Evolutionary conservation across 169 alveolate genomes (phyloP), one percentile per base, ranked within the genome.

Genomic region (Pseudocohnilembus persalinus): DNA sequence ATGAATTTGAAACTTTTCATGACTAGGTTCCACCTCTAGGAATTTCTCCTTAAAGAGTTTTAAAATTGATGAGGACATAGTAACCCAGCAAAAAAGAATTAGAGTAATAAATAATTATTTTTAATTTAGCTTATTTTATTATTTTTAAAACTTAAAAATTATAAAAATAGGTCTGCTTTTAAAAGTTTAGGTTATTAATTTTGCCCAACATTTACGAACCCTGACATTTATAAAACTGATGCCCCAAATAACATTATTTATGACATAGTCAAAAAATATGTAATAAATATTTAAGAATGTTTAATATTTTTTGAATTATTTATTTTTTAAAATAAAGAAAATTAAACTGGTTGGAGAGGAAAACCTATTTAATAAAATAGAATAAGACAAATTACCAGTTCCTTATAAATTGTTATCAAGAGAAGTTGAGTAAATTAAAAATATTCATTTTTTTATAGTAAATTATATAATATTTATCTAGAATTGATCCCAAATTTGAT

Each of bases 191-290:
- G 90, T 0, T 84, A 78, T 73, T 29, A 83, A 34, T 29, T 92
- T 25, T 90, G 84, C 25, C 77, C 83, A 74, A 82, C 94, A 16
- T 89, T 86, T 73, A 82, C 83, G 28, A 83, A 88, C 32, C 88
- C 88, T 63, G 88, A 82, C 31, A 77, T 83, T 1, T 92, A 76
- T 75, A 92, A 92, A 78, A 92, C 95, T 28, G 80, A 92, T 76
- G 95, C 95, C 33, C 83, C 94, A 0, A 88, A 88, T 80, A 74
- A 87, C 29, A 87, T 83, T 29, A 68, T 89, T 25, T 92, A 83
- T 73, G 95, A 92, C 33, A 83, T 92, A 11, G 81, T 88, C 64
- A 92, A 85, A 76, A 73, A 83, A 31, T 89, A 83, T 84, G 92
- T 88, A 85, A 16, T n/a, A 1, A 49, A 33, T 33, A 29, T 24